Evolutionary conservation across 768 basidiomycete species (phyloP), one percentile per base, ranked within the genome.

Genomic region (Amanita exitialis): DNA sequence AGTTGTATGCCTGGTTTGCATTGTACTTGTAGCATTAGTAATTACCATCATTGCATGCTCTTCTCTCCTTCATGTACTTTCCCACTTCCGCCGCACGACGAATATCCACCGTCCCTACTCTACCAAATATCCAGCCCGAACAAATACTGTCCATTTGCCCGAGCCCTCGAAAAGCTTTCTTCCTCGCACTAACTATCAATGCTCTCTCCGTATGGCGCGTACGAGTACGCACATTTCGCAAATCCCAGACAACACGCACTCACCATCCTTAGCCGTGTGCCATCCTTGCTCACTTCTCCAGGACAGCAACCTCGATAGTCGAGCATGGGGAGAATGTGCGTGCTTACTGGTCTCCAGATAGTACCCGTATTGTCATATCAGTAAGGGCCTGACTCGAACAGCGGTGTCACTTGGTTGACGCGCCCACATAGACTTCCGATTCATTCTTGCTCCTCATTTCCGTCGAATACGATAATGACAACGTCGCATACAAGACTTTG

Each of bases 301-400:
- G 93, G 49, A 88, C 90, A 32, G 70, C 81, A 6, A 78, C 79
- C 1, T 94, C 90, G 15, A 69, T 95, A 35, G 64, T 76, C 49
- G 83, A 88, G 53, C 92, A 94, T 62, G 93, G 93, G n/a, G 78
- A 82, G 59, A 95, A 92, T 57, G 54, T 74, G 16, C 67, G 76
- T 47, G 79, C 78, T 10, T 76, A 80, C 59, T 97, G 93, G 92
- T 82, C 91, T 15, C 82, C 83, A 48, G 90, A 93, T 62, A 84
- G 86, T 30, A 73, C 74, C 58, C 75, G 81, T 57, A 79, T 97
- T 44, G 79, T 93, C 48, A 77, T 97, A 18, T 80, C 86, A 67
- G 93, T 88, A 52, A 49, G 81, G 64, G 5, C 16, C 39, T 37
- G 37, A 23, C 47, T 25, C 16, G 7, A 4, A n/a, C 1, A 1